Evolutionary conservation across 495 filamentous ascomycete species (phyloP).

Genomic region (Pseudomonodictys pantanalensis): DNA sequence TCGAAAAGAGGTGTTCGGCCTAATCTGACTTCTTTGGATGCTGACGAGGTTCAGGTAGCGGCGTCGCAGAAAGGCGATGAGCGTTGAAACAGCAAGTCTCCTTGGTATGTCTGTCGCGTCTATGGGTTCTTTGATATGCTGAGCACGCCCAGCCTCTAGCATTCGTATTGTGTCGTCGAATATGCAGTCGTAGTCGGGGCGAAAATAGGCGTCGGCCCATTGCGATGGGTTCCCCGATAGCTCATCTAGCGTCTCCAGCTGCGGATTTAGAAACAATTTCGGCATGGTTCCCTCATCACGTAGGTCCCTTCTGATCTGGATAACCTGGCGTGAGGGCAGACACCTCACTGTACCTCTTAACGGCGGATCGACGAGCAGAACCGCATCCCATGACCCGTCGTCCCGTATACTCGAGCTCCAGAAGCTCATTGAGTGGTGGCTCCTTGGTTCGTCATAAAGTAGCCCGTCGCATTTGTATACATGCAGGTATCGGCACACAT

Average conservation of each 20-base stretch:
- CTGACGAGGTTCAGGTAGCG: constrained; percentile 4
- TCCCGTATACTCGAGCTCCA: neutral
- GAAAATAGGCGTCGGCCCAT: neutral
- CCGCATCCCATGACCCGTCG: constrained; percentile 1
- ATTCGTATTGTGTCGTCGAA: neutral
- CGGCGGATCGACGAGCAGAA: constrained; percentile 1
- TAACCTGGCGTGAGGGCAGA: neutral
- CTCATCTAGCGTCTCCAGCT: neutral
- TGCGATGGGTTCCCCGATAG: neutral
- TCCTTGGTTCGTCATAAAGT: constrained; percentile 4
- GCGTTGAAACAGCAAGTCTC: neutral
- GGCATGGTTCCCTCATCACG: too few species aligned
- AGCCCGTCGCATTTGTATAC: neutral
- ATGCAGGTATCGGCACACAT: constrained; percentile 4
- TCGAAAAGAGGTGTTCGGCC: neutral
- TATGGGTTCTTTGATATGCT: neutral
- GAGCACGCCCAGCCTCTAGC: too few species aligned
- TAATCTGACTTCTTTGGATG: neutral
- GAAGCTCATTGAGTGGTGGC: neutral
- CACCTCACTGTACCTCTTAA: neutral
- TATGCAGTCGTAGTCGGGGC: neutral
- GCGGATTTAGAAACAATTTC: too few species aligned
- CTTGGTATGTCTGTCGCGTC: neutral
- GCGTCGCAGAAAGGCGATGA: neutral
- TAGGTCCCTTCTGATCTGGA: neutral